Evolutionary conservation across 257 asterid genomes (phyloP).

Genomic region (Jacaranda copaia): DNA sequence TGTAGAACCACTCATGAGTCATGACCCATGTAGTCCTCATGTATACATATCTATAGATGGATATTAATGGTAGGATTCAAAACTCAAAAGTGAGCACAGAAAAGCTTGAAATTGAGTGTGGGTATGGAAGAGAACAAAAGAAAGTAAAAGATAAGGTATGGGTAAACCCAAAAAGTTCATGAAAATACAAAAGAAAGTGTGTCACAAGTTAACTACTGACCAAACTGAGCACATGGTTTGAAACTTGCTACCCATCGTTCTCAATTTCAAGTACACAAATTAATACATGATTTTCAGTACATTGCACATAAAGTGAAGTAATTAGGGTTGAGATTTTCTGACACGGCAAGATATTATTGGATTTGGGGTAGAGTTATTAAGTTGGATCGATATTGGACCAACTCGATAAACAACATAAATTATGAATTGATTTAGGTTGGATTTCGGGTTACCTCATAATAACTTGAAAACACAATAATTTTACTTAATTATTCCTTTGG

Average conservation of each 20-base stretch:
- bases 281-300: not conserved
- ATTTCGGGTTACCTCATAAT: no score
- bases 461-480: no score
- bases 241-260: not conserved
- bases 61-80: not conserved
- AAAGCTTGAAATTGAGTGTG: not conserved
- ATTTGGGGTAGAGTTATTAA: no score
- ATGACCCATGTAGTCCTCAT: no score
- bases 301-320: not conserved
- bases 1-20: no score
- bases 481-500: no score
- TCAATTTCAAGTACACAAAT: not conserved
- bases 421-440: no score
- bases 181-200: not conserved
- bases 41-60: no score
- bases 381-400: no score
- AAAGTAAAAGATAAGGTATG: not conserved
- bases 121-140: not conserved
- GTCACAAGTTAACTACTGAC: not conserved
- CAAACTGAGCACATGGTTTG: not conserved
- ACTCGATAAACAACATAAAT: no score
- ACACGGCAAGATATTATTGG: no score
- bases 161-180: not conserved
- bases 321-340: no score
- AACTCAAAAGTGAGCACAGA: not conserved